phyloP scores from a whole-genome alignment of 139 green algal genomes.

The Coelastrella sp. region DNA sequence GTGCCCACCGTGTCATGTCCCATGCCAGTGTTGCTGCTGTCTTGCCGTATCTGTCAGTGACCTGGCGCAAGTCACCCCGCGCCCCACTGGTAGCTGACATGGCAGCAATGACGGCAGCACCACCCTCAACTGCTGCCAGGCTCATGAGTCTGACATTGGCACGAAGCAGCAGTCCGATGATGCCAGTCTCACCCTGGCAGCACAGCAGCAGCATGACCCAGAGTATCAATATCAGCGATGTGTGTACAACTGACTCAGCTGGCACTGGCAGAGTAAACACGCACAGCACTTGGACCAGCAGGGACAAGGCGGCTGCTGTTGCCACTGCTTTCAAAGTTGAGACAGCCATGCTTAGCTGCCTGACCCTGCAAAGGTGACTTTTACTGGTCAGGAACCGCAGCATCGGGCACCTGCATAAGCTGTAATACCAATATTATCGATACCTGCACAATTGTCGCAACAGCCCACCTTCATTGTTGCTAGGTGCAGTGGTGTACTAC shows the following conservation, averaged over 20 bases:
- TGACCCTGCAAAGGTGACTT: no score
- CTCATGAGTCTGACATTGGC: slow-evolving; percentile 20
- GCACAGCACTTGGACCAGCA: no score
- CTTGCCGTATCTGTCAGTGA: slow-evolving; percentile 37
- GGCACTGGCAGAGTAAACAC: no score
- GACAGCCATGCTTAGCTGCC: no score
- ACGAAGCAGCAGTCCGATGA: slow-evolving; percentile 25
- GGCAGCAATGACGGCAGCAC: neutral
- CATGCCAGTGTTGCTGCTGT: slow-evolving; percentile 23
- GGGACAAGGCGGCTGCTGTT: no score
- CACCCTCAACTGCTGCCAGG: neutral
- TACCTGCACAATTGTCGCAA: neutral
- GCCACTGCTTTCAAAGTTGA: no score
- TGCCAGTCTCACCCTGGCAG: slow-evolving; percentile 11
- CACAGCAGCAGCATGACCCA: neutral
- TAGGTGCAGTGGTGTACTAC: slow-evolving; percentile 43
- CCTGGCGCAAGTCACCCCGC: neutral
- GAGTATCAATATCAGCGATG: neutral
- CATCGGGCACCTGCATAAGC: neutral
- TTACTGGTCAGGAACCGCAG: neutral
- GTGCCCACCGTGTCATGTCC: slow-evolving; percentile 20
- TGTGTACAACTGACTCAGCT: no score
- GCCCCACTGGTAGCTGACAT: slow-evolving; percentile 5
- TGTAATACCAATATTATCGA: neutral
- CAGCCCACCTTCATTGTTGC: slow-evolving; percentile 41